Evolutionary conservation across 371 early-diverging fungal species (phyloP).

Genomic region (Mortierella sp.): DNA sequence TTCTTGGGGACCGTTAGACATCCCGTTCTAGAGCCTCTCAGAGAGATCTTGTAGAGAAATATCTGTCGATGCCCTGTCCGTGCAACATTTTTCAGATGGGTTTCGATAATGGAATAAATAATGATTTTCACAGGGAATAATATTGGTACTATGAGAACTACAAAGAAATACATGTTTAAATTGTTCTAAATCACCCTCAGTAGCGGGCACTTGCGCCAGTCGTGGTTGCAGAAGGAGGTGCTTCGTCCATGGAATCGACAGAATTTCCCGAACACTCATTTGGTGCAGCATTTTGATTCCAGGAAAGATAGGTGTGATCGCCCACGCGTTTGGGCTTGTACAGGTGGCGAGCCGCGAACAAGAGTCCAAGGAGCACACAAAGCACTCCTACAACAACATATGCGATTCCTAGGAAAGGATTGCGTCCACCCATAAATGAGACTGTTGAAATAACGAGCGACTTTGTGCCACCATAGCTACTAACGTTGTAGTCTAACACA

Average conservation of each 20-base stretch:
- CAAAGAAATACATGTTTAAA: neutral
- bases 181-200: neutral
- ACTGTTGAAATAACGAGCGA: conserved; percentile 92
- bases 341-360: conserved; percentile 89
- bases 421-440: conserved; percentile 94
- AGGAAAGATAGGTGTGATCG: conserved; percentile 92
- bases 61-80: too few relatives aligned
- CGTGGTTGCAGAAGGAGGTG: conserved; percentile 39
- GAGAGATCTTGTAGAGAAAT: neutral
- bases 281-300: conserved; percentile 84
- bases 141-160: too few relatives aligned
- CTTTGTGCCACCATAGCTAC: conserved; percentile 89
- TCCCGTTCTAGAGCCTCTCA: too few relatives aligned
- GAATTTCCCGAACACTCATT: conserved; percentile 28
- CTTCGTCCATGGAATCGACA: conserved; percentile 30
- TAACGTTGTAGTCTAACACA: conserved; percentile 83
- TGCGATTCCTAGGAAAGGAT: conserved; percentile 94
- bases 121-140: too few relatives aligned
- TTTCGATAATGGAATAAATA: too few relatives aligned
- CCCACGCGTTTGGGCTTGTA: conserved; percentile 94
- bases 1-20: too few relatives aligned
- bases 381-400: conserved; percentile 91
- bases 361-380: conserved; percentile 86
- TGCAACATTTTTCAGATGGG: too few relatives aligned
- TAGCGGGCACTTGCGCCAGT: conserved; percentile 50